These are phyloP conservation scores for Psidium guajava DNA, from an alignment of 345 rosid species.

Conservation along the genomic window DNA sequence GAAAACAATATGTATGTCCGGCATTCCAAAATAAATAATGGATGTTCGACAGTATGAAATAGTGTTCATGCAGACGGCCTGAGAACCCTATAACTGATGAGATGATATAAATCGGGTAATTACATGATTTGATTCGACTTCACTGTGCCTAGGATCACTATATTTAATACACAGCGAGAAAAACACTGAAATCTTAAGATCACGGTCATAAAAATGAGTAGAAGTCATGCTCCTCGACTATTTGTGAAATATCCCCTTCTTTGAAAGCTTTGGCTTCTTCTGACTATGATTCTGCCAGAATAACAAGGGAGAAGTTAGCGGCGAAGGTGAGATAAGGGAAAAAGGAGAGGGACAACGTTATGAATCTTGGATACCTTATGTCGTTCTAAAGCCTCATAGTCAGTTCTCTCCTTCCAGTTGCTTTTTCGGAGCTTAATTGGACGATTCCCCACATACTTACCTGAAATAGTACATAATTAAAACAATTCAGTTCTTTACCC, in stretches of 20 bases:
- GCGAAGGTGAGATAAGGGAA: neutral
- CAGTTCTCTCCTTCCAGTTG: slow-evolving; percentile 95
- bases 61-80: neutral
- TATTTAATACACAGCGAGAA: neutral
- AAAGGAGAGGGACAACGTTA: neutral
- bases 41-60: neutral
- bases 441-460: slow-evolving; percentile 95
- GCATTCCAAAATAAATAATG: neutral
- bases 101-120: neutral
- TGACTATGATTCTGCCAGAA: slow-evolving; percentile 44
- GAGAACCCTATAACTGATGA: neutral
- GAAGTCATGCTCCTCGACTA: neutral
- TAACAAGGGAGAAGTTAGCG: neutral
- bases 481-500: neutral
- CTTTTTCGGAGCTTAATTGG: slow-evolving; percentile 93
- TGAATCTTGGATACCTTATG: slow-evolving; percentile 38
- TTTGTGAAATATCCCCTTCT: slow-evolving; percentile 82
- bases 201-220: neutral
- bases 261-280: slow-evolving; percentile 59
- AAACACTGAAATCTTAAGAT: neutral
- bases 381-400: slow-evolving; percentile 52
- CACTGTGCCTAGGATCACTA: neutral
- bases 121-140: neutral
- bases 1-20: neutral
- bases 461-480: slow-evolving; percentile 17